Conservation (phyloP, 768 basidiomycete species). For the Amanita polypyramis region DNA sequence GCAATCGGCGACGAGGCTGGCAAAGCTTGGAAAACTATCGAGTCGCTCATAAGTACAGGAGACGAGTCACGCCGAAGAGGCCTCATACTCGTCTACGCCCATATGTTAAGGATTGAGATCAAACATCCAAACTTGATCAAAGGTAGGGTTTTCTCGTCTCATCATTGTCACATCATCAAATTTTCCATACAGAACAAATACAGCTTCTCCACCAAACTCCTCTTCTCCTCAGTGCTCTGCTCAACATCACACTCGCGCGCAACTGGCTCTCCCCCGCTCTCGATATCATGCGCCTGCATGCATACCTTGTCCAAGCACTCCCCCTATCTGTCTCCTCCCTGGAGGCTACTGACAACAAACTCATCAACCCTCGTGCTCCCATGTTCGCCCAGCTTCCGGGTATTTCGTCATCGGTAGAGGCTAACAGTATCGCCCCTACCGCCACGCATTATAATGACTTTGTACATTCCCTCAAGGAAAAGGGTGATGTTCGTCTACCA, state of each 20-base stretch:
- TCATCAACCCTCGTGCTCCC: conserved; percentile 4
- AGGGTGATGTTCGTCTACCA: conserved; percentile 33
- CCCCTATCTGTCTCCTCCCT: conserved; percentile 25
- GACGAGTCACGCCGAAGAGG: conserved; percentile 39
- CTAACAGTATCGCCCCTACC: conserved; percentile 24
- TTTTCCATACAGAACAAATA: conserved; percentile 50
- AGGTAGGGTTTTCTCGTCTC: conserved; percentile 35
- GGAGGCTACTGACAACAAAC: neutral
- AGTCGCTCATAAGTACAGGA: conserved; percentile 23
- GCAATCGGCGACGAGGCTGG: conserved; percentile 41
- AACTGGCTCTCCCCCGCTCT: conserved; percentile 83
- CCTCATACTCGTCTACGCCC: conserved; percentile 71
- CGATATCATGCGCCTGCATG: conserved; percentile 71
- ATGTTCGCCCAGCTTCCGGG: conserved; percentile 71
- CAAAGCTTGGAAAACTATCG: conserved; percentile 41
- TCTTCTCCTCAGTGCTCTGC: conserved; percentile 63
- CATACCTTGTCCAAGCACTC: conserved; percentile 77
- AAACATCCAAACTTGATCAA: conserved; percentile 41
- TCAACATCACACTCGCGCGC: conserved; percentile 75
- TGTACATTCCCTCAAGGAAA: conserved; percentile 37
- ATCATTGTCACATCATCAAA: conserved; percentile 2
- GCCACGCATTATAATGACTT: conserved; percentile 35
- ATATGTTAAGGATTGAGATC: conserved; percentile 63
- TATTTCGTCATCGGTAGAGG: conserved; percentile 39
- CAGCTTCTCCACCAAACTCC: conserved; percentile 64